Conservation (phyloP, 768 basidiomycete genomes). For the Pleurotus djamor region DNA sequence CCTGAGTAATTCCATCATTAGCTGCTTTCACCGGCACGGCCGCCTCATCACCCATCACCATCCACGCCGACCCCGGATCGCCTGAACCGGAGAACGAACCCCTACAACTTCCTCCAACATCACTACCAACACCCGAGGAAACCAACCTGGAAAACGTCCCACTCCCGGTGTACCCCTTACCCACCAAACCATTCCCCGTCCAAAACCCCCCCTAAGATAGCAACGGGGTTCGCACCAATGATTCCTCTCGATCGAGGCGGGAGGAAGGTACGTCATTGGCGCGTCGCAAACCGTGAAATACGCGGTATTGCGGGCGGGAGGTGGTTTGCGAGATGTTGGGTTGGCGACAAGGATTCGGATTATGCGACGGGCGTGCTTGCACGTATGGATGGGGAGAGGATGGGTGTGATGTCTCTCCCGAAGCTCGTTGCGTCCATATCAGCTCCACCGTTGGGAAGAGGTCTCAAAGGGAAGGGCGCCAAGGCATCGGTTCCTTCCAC, state of each 20-base stretch:
- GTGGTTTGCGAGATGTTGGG: constrained; percentile 80
- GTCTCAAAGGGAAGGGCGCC: constrained; percentile 28
- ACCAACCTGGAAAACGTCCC: constrained; percentile 57
- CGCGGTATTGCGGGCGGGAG: constrained; percentile 82
- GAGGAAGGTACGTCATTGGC: constrained; percentile 69
- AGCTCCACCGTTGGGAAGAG: constrained; percentile 38
- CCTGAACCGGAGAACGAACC: constrained; percentile 36
- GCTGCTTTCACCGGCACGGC: constrained; percentile 64
- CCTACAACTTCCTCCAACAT: constrained; percentile 12
- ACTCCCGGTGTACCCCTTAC: constrained; percentile 74
- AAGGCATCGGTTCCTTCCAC: constrained; percentile 43
- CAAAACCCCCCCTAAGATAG: constrained; percentile 79
- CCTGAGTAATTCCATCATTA: constrained; percentile 4
- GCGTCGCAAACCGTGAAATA: constrained; percentile 71
- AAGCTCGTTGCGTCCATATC: constrained; percentile 34
- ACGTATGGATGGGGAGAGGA: constrained; percentile 19
- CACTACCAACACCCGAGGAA: constrained; percentile 34
- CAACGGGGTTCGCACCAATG: constrained; percentile 66
- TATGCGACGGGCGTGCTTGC: constrained; percentile 39
- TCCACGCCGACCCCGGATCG: constrained; percentile 41
- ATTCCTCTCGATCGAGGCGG: constrained; percentile 64
- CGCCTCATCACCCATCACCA: constrained; percentile 67
- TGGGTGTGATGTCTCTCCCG: background rate
- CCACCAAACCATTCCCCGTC: constrained; percentile 81
- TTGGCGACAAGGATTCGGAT: constrained; percentile 80